Base-by-base conservation (phyloP, 179 eudicot species). In the Spinacia oleracea region DNA sequence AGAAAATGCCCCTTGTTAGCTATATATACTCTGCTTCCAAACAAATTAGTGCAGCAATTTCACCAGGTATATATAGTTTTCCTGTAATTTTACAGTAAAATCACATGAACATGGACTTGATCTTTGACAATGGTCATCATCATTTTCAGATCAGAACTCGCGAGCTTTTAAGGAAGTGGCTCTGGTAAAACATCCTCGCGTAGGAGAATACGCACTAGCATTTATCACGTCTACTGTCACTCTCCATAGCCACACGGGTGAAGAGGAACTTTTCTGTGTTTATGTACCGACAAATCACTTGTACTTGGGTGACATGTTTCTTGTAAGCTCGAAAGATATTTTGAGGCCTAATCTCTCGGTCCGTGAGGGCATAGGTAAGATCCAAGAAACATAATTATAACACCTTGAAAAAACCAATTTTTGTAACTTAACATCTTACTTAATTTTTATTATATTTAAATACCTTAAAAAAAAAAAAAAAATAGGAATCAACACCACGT, bases 131-230 rank as follows among this genome's bases (percentile, higher is more conserved):
- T n/a, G 32, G 43, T 73, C 67, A 58, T 5, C n/a, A 4, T 68
- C n/a, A n/a, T n/a, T n/a, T 85, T 43, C 89, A 91, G 93, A 91
- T 82, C 89, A 89, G 73, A 88, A 81, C 51, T 85, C 92, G 18
- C 89, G 85, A 7, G 97, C 92, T 40, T 91, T 91, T 83, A 91
- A 91, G 76, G 97, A 91, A 85, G 92, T 91, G 45, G 97, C 97
- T 7, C 89, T 91, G 48, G 77, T 91, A 58, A 87, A 86, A 83
- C 97, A 91, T 88, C 97, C 97, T 0, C 90, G 92, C 12, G 15
- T 84, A 27, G 96, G 93, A 8, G 96, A 90, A 80, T 88, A 91
- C 78, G 91, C 93, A 62, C 85, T 91, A 45, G 96, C 89, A 32
- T 91, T 91, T 69, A 90, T 91, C 78, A 91, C 93, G 66, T 90